These are phyloP conservation scores for Ceratobasidium sp. DNA, from an alignment of 1,284 basidiomycete genomes.

Conservation along the genomic window DNA sequence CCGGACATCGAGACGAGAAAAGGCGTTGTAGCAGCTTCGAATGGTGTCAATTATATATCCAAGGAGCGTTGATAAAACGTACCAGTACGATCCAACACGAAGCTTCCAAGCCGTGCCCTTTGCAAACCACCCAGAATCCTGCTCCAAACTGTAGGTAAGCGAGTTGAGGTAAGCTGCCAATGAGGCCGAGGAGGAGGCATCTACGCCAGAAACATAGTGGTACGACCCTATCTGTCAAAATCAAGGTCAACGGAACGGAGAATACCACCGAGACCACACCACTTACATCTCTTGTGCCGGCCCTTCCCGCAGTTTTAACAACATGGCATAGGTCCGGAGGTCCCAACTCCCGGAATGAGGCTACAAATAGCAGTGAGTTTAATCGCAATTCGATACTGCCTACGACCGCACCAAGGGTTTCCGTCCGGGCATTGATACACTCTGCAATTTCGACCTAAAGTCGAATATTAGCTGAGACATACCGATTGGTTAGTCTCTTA, in stretches of 20 bases:
- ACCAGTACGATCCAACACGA: constrained; percentile 94
- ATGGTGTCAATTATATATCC: too few species aligned
- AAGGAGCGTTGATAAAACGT: too few species aligned
- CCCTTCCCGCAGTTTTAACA: constrained; percentile 86
- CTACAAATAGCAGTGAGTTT: constrained; percentile 52
- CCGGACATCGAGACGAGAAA: constrained; percentile 94
- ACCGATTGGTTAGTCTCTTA: constrained; percentile 45
- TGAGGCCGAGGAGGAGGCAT: constrained; percentile 96
- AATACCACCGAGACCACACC: too few species aligned
- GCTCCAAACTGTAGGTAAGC: constrained; percentile 93
- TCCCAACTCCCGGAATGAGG: constrained; percentile 94
- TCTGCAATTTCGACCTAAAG: constrained; percentile 88
- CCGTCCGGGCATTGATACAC: constrained; percentile 86
- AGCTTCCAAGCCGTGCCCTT: constrained; percentile 91
- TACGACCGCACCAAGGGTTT: constrained; percentile 77
- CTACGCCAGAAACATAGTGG: constrained; percentile 95
- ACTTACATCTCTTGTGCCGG: constrained; percentile 84
- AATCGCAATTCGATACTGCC: neutral
- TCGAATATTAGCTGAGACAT: constrained; percentile 18
- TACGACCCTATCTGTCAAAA: constrained; percentile 82
- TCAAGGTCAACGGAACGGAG: too few species aligned
- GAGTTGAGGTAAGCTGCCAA: constrained; percentile 98
- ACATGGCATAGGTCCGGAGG: constrained; percentile 97
- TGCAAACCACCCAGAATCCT: constrained; percentile 91
- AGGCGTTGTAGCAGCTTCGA: constrained; percentile 99